A percentile compares a stretch with the other conserved stretches of the same genome.
phyloP scores from a whole-genome alignment of 352 stramenopile genomes.

The Nothophytophthora sp. region DNA sequence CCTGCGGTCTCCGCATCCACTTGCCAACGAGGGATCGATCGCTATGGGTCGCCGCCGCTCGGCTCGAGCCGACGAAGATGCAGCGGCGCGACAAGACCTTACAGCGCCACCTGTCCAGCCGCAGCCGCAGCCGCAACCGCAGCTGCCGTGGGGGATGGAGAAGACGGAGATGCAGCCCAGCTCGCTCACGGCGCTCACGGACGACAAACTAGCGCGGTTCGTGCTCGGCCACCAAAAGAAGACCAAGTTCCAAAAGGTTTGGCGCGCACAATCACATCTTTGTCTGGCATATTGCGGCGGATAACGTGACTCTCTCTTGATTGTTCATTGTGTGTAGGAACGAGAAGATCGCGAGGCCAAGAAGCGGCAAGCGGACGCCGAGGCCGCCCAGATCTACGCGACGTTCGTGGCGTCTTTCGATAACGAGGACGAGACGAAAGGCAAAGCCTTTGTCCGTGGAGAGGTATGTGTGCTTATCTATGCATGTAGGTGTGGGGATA shows the following conservation, averaged over 20 bases:
- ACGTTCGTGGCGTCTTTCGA: conserved; percentile 92
- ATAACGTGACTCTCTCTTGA: background rate
- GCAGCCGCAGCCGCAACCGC: background rate
- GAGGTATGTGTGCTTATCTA: conserved; percentile 8
- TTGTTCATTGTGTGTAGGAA: conserved; percentile 33
- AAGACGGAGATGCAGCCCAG: conserved; percentile 68
- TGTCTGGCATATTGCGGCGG: conserved; percentile 6
- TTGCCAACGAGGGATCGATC: conserved; percentile 1
- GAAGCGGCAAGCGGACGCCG: conserved; percentile 83
- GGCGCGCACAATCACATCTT: conserved; percentile 3
- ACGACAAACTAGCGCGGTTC: conserved; percentile 82
- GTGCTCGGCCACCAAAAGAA: conserved; percentile 83
- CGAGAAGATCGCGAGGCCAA: conserved; percentile 79
- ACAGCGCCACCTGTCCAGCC: background rate
- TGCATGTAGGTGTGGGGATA: background rate
- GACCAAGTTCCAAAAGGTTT: conserved; percentile 86
- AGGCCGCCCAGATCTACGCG: conserved; percentile 88
- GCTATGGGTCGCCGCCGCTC: conserved; percentile 14
- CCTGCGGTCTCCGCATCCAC: too few species aligned
- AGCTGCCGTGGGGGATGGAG: conserved; percentile 66
- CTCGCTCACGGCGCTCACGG: conserved; percentile 63
- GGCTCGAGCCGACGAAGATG: conserved; percentile 13
- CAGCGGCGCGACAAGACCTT: too few species aligned
- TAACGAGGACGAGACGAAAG: conserved; percentile 55
- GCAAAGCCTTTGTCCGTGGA: conserved; percentile 68